A percentile compares a stretch with the other conserved stretches of the same genome.
Conservation (phyloP, 345 rosid species). For the Hibiscus trionum region DNA sequence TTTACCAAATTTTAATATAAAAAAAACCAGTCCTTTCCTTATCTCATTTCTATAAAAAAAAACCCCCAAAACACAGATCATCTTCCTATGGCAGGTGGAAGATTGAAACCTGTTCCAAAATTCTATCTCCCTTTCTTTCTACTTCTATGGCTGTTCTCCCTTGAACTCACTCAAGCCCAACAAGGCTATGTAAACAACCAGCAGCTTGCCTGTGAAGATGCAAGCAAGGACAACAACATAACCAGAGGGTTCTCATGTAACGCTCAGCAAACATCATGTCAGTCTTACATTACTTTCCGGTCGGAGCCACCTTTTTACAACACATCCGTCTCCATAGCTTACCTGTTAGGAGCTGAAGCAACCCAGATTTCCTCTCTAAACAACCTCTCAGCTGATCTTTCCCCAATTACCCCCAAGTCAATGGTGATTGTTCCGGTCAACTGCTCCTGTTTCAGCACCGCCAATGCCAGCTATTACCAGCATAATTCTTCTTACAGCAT, state of each 20-base stretch:
- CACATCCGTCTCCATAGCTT: slow-evolving; percentile 31
- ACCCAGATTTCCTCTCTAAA: slow-evolving; percentile 47
- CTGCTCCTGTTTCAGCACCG: slow-evolving; percentile 44
- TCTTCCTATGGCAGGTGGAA: not conserved
- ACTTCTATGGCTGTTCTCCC: not conserved
- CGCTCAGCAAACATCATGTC: slow-evolving; percentile 39
- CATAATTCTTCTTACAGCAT: slow-evolving; percentile 51
- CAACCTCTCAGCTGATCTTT: slow-evolving; percentile 31
- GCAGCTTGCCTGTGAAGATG: slow-evolving; percentile 37
- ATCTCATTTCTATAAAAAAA: not conserved
- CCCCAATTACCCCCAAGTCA: slow-evolving; percentile 24
- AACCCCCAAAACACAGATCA: not conserved
- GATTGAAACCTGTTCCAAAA: not conserved
- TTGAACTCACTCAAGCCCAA: slow-evolving; percentile 21
- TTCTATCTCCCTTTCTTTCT: not conserved
- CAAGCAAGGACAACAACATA: slow-evolving; percentile 15
- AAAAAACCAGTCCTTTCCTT: slow-evolving; percentile 2
- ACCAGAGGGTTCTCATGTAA: slow-evolving; percentile 54
- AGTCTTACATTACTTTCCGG: slow-evolving; percentile 69
- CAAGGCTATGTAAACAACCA: slow-evolving; percentile 56
- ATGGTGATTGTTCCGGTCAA: slow-evolving; percentile 46
- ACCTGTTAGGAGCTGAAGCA: slow-evolving; percentile 34
- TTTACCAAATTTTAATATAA: too few species aligned
- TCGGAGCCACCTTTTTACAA: slow-evolving; percentile 28
- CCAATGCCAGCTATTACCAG: slow-evolving; percentile 41